Evolutionary conservation across 1,284 basidiomycete species (phyloP), one percentile per base, ranked within the genome.

Genomic region (Sporisorium exsertum): DNA sequence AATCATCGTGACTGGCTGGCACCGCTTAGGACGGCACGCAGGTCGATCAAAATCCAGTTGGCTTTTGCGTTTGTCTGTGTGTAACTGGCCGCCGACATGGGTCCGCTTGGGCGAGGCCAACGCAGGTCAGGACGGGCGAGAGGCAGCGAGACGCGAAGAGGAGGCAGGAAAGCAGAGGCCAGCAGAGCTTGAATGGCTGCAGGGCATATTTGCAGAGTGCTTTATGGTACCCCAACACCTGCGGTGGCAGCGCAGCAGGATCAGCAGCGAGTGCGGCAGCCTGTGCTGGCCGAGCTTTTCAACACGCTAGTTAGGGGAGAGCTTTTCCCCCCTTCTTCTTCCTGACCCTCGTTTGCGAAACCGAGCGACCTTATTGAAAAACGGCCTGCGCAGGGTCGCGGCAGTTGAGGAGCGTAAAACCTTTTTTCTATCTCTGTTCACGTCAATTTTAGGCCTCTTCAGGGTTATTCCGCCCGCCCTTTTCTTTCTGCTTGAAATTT

Each of bases 341-440:
- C 26, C 16, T 40, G 37, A 16, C 37, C 37, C 37, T 7, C 43
- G 57, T 33, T n/a, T 27, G 7, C 33, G 37, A 40, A 16, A 40
- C 51, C 35, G 33, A 33, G 20, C 35, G 51, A 37, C 33, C 51
- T 18, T 20, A n/a, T n/a, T n/a, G 29, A 32, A 52, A 15, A 12
- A 16, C 12, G n/a, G 33, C 15, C 27, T 37, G 24, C 45, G 40
- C 55, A 57, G 29, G 29, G 54, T 22, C 47, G 18, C 22, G 43
- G 62, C 62, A 52, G 20, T 49, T 33, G 43, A 51, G 22, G 52
- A 24, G 57, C 46, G 22, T 40, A 52, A 65, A 52, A 42, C 54
- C 27, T 51, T 52, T 46, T 50, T 51, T 42, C 16, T 18, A 9
- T 35, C 16, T 32, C 43, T 46, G 16, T 13, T 20, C 46, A 27